Base-by-base conservation (phyloP, 139 green algal species). In the Chlorella ohadii region DNA sequence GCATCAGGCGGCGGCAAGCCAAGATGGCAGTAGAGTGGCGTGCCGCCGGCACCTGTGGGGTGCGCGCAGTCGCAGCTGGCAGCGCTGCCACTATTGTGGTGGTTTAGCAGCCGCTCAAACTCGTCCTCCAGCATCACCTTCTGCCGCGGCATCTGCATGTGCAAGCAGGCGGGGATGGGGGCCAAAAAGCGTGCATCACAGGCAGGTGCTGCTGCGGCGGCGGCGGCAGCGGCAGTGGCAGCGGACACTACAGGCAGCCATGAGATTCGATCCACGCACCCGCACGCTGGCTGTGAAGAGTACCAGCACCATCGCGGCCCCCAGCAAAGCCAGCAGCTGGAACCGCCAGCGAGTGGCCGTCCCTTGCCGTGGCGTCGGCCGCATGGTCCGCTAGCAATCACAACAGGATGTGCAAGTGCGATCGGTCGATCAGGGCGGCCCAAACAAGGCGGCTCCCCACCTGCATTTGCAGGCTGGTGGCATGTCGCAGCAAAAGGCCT, bases 101-200 rank as follows among this genome's bases (percentile, higher is more conserved):
- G 19, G 5, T 59, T 77, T 27, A 82, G 6, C 27, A 82, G 36
- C 13, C 71, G 36, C 28, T 66, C 76, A 3, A 82, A 38, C 59
- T 82, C 76, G 13, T 82, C 76, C 15, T 82, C 76, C 3, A 82
- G 59, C 13, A 82, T 63, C 76, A 61, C 25, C 23, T 39, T 82
- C 36, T 72, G 36, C 0, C 76, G 57, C 3, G 76, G 76, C 76
- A 82, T 39, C 76, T 82, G 59, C 57, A 39, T 51, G 44, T 51
- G 44, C 11, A 15, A 28, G 1, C 34, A 81, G 4, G 5, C 17
- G 16, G 3, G 55, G 36, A 6, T 20, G 56, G 20, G 20, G 3
- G 36, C 4, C 16, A 39, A 34, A 23, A 51, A 51, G 44, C 44
- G 9, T 1, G 16, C 3, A 27, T 72, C 12, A 44, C 9, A n/a